Evolutionary conservation across 768 basidiomycete species (phyloP).

Genomic region (Psilocybe azurescens): DNA sequence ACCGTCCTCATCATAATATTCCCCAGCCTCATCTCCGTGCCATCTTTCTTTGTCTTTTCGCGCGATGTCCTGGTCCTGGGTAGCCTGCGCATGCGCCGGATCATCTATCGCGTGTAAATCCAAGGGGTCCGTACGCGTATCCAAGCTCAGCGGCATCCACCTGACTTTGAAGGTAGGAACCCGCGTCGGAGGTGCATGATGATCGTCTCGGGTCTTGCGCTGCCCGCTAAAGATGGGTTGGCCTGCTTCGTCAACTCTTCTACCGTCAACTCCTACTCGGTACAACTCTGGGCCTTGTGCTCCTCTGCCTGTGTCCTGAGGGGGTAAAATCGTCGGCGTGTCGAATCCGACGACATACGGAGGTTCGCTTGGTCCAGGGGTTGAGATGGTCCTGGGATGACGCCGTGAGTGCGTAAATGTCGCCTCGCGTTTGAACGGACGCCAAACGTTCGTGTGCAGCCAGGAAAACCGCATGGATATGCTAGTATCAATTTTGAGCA

Average conservation of each 20-base stretch:
- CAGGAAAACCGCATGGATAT: conserved; percentile 58
- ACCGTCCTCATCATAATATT: neutral
- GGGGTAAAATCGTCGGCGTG: conserved; percentile 38
- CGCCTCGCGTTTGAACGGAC: conserved; percentile 84
- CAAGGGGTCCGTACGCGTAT: conserved; percentile 31
- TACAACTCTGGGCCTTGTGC: neutral
- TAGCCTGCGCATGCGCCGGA: conserved; percentile 12
- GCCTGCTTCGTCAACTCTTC: neutral
- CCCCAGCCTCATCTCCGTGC: neutral
- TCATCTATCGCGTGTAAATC: conserved; percentile 4
- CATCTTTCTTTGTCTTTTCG: neutral
- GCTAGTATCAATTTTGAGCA: conserved; percentile 32
- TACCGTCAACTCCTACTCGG: neutral
- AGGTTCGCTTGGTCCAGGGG: conserved; percentile 10
- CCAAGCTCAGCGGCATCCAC: conserved; percentile 49
- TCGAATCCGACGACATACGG: conserved; percentile 45
- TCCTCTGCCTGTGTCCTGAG: conserved; percentile 7
- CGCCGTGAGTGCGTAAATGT: conserved; percentile 78
- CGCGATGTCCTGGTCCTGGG: neutral
- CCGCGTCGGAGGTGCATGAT: neutral
- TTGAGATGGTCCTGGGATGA: conserved; percentile 29
- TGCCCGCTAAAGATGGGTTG: neutral
- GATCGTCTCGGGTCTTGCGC: neutral
- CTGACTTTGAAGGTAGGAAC: conserved; percentile 34
- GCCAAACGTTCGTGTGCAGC: conserved; percentile 71